Conservation (phyloP, 257 asterid species). For the Solanum etuberosum region DNA sequence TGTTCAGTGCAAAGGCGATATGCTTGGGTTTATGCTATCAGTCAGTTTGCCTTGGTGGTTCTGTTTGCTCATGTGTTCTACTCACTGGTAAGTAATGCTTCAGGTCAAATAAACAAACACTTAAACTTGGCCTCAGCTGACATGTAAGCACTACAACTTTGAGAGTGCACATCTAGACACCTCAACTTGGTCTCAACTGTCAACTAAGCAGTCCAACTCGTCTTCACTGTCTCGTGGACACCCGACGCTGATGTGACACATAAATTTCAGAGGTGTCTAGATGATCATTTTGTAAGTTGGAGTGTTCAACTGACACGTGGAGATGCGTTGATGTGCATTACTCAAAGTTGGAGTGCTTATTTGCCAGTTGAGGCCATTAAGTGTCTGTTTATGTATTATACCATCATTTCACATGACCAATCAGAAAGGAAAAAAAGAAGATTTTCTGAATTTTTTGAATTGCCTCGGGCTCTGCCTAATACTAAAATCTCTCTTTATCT, state of each 20-base stretch:
- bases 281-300: background rate
- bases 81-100: constrained; percentile 54
- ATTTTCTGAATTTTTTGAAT: background rate
- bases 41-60: constrained; percentile 76
- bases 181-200: background rate
- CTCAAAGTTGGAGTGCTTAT: background rate
- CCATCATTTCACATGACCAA: background rate
- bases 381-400: background rate
- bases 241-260: background rate
- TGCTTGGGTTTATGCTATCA: constrained; percentile 75
- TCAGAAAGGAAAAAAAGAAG: background rate
- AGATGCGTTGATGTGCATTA: background rate
- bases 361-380: background rate
- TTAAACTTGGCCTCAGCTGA: background rate
- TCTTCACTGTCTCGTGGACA: background rate
- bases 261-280: background rate
- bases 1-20: constrained; percentile 55
- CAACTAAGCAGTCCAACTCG: background rate
- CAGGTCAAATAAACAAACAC: background rate
- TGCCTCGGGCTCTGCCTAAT: background rate
- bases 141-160: background rate
- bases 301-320: background rate
- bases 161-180: background rate
- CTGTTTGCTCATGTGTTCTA: constrained; percentile 66
- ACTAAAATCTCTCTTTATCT: background rate